Conservation (phyloP, 352 stramenopile genomes). For the Phytophthora boehmeriae region DNA sequence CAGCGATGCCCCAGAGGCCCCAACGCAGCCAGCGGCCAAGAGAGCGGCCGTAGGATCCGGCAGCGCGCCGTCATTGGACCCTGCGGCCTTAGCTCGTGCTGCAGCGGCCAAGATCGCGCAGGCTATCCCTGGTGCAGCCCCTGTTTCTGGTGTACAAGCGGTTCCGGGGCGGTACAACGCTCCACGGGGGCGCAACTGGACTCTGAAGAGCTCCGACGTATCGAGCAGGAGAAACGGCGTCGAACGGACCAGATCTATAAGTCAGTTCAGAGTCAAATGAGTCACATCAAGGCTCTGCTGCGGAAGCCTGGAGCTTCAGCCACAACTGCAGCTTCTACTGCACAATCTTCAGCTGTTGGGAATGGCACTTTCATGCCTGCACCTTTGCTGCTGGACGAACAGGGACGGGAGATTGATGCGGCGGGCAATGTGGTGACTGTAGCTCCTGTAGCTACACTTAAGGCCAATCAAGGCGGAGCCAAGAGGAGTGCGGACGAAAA, state of each 20-base stretch:
- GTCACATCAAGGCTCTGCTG: conserved; percentile 70
- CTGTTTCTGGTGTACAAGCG: conserved; percentile 2
- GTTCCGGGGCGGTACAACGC: not conserved
- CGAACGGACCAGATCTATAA: conserved; percentile 83
- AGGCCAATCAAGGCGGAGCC: conserved; percentile 48
- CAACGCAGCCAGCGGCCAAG: conserved; percentile 26
- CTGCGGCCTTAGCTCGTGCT: conserved; percentile 66
- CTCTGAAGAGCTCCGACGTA: conserved; percentile 38
- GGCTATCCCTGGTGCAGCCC: conserved; percentile 45
- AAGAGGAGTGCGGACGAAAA: conserved; percentile 20
- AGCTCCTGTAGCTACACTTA: conserved; percentile 51
- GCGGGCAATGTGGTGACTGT: conserved; percentile 69
- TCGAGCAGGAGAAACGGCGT: conserved; percentile 60
- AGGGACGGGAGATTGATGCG: conserved; percentile 80
- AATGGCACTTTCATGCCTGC: conserved; percentile 70
- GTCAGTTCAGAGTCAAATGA: conserved; percentile 88
- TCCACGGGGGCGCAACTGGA: conserved; percentile 17
- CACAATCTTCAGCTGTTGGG: not conserved
- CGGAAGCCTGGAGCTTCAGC: conserved; percentile 43
- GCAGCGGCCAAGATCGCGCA: conserved; percentile 79
- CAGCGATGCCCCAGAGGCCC: conserved; percentile 55
- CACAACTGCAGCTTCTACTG: not conserved
- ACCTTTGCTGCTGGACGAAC: conserved; percentile 76
- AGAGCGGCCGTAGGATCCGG: conserved; percentile 5
- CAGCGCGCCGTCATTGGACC: conserved; percentile 31